These are phyloP conservation scores for Alternaria gansuensis DNA, from an alignment of 2,329 filamentous ascomycete species.

Conservation along the genomic window DNA sequence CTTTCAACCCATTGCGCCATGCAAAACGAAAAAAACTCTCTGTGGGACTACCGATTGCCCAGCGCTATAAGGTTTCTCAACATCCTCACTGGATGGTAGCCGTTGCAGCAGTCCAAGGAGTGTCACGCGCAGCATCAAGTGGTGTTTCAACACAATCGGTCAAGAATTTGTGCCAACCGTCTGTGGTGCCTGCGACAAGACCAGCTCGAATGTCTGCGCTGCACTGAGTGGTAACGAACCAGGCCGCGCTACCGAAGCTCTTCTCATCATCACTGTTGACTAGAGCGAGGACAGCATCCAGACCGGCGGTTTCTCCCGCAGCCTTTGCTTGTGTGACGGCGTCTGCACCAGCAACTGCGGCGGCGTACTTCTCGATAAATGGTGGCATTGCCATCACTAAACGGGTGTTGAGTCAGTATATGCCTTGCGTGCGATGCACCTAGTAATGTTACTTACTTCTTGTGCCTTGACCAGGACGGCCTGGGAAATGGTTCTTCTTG, in stretches of 20 bases:
- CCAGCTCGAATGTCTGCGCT: constrained; percentile 52
- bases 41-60: neutral
- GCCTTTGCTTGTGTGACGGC: constrained; percentile 43
- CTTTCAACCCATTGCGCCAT: neutral
- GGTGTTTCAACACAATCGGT: constrained; percentile 63
- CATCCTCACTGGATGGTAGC: constrained; percentile 23
- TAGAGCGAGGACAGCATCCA: constrained; percentile 59
- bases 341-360: constrained; percentile 52
- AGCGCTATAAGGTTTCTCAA: constrained; percentile 17
- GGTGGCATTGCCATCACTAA: constrained; percentile 66
- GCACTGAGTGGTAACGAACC: constrained; percentile 69
- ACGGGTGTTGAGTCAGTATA: neutral
- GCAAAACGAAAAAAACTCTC: neutral
- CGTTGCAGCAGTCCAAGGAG: constrained; percentile 61
- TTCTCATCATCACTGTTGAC: constrained; percentile 58
- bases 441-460: constrained; percentile 3
- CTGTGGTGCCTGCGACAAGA: constrained; percentile 58
- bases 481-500: constrained; percentile 70
- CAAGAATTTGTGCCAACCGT: constrained; percentile 64
- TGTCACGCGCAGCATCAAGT: constrained; percentile 57
- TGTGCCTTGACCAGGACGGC: constrained; percentile 75
- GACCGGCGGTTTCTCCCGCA: constrained; percentile 47
- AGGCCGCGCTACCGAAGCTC: constrained; percentile 67
- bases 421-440: too few relatives aligned
- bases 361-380: constrained; percentile 66